Evolutionary conservation across 75 land plant species (phyloP), one percentile per base, ranked within the genome.

Genomic region (Adiantum capillusveneris): DNA sequence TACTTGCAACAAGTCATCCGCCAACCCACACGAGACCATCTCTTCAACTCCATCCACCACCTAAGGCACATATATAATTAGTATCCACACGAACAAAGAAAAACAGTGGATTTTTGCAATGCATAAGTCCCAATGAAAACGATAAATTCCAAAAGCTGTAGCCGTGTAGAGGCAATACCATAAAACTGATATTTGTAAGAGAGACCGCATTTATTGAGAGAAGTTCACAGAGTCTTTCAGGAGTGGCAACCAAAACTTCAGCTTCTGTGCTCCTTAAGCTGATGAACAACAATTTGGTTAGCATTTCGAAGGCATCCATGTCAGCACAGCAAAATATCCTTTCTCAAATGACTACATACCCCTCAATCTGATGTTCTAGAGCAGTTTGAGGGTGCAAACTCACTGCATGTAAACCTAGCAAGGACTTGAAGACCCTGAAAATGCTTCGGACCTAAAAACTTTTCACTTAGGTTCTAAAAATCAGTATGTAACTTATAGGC

Each of bases 221-320:
- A 29, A 93, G 79, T 67, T 85, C 75, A 68, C 73, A 61, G 62
- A 93, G 95, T 25, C 95, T 74, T 43, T 79, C 90, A 53, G 95
- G 90, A 0, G 90, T 89, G 11, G 95, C 72, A 20, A 93, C 72
- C 41, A 93, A 50, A 41, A 93, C 75, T 50, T 93, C 92, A 52
- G 93, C 86, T 44, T 69, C 73, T 72, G 22, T 58, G 59, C 13
- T 7, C 18, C 3, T 3, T 58, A 41, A 36, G 7, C 59, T 58
- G 41, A 58, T 12, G 31, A n/a, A 31, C 18, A 36, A 34, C 25
- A 2, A 19, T 11, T 24, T 21, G 19, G 50, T 18, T 3, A 46
- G 17, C 17, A 18, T 46, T 6, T 21, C 3, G 50, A 46, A 14
- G 6, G 3, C 50, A 46, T n/a, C n/a, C n/a, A n/a, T n/a, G n/a